Evolutionary conservation across 163 green algal species (phyloP).

Genomic region (Chlorella variabilis): DNA sequence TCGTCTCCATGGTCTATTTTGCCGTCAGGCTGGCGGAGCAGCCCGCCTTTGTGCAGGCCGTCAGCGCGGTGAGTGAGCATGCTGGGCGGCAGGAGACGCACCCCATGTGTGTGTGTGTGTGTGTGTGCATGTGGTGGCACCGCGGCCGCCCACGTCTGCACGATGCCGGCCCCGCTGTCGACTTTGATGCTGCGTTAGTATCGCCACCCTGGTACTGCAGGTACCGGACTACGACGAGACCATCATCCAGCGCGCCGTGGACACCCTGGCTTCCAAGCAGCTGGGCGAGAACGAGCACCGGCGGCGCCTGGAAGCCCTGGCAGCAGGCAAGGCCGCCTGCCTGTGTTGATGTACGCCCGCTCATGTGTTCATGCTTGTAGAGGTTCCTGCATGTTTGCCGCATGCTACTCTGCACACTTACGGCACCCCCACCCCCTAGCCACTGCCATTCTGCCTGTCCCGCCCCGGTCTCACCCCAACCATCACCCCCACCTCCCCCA

Average conservation of each 20-base stretch:
- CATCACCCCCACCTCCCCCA: not conserved
- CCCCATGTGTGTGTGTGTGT: not conserved
- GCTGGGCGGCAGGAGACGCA: not conserved
- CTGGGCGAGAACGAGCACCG: conserved; percentile 39
- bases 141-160: too few relatives aligned
- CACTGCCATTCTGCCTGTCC: not conserved
- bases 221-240: conserved; percentile 75
- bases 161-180: too few relatives aligned
- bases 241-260: conserved; percentile 49
- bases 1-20: conserved; percentile 58
- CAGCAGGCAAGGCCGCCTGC: not conserved
- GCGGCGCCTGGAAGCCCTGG: conserved; percentile 23
- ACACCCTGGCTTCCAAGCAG: conserved; percentile 42
- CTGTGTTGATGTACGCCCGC: too few relatives aligned
- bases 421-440: not conserved
- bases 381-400: too few relatives aligned
- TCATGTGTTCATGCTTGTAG: too few relatives aligned
- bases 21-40: conserved; percentile 59
- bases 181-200: too few relatives aligned
- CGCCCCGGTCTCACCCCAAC: not conserved
- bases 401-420: too few relatives aligned
- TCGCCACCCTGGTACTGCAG: too few relatives aligned
- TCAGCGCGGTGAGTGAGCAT: conserved; percentile 37
- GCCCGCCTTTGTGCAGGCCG: conserved; percentile 56
- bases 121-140: not conserved